Base-by-base conservation (phyloP, 2,329 filamentous ascomycete genomes). In the Chrysosporium queenslandicum region DNA sequence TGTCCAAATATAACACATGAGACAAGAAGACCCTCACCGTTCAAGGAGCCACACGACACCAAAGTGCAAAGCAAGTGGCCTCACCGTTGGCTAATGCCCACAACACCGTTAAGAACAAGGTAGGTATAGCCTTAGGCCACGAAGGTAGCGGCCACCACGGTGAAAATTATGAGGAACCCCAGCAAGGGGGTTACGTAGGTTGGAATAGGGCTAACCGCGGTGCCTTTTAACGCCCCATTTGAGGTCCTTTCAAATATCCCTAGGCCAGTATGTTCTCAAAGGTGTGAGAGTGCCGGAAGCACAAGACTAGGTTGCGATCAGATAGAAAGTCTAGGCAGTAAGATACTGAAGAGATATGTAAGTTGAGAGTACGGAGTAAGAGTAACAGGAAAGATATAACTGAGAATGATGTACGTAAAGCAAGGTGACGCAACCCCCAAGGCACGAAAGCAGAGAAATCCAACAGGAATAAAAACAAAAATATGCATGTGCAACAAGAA, bases 171-270 rank as follows among this genome's bases (percentile, higher is more conserved):
- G 29, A 18, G 34, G 16, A 14, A 37, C 3, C 32, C 21, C 34
- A 16, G 9, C 8, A 34, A 27, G 18, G 7, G 23, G 45, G 11
- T 36, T 32, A 34, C 9, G 46, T 41, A 20, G 18, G 45, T n/a
- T 29, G 46, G 23, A 32, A 49, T 40, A 43, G 48, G 27, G 27
- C 37, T 50, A 34, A 29, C 40, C 25, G 48, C 48, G 45, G 37
- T 16, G 27, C 5, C 3, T 46, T 30, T 47, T 14, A 47, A 39
- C 30, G 12, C 20, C 30, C 25, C 46, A 41, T 49, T 32, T 49
- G 46, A 29, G 45, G 9, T 20, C 12, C 8, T n/a, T 40, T 39
- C 23, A 18, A 27, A 37, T 11, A 23, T 48, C 27, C 20, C 20
- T 48, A 12, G 20, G 32, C 46, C 20, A 27, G 46, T 37, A 21